Base-by-base conservation (phyloP, 2,329 filamentous ascomycete species). In the Colletotrichum tabaci region DNA sequence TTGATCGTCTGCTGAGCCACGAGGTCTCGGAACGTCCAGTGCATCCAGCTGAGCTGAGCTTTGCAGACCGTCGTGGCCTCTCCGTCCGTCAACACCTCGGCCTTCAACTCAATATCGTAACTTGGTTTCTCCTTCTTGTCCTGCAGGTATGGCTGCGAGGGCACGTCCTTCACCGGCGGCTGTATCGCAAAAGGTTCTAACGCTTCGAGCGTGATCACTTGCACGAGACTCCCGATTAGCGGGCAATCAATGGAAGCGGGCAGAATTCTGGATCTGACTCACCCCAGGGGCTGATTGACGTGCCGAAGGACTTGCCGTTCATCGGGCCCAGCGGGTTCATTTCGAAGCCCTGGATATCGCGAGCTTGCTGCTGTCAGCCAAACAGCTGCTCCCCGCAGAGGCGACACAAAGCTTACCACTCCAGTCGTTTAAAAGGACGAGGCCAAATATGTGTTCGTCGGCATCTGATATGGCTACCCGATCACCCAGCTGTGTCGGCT, bases 361-460 rank as follows among this genome's bases (percentile, higher is more conserved):
- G 82, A 23, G 89, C 87, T 81, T 65, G 67, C 1, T 81, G 64
- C 67, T 1, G 52, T 77, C 9, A 80, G 70, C 40, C 10, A 23
- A 8, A 26, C 30, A 35, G 30, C 30, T n/a, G 9, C 10, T 6
- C 6, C n/a, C 55, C n/a, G n/a, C 13, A 3, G 56, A 55, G 40
- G 8, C 64, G 73, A 64, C 74, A 42, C 58, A 79, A 12, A 83
- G 80, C 52, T 87, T 83, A 73, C 87, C 83, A 30, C 84, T 86
- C 90, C 90, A 92, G 73, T 92, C 89, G 73, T 92, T 92, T 15
- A 92, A 75, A 47, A 92, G 78, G 0, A 90, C 86, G n/a, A 90
- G 81, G 0, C 90, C 90, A 76, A 92, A 91, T 18, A 91, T 88
- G 74, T 91, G 87, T 0, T 88, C 83, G 8, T 88, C 84, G 0